Conservation (phyloP, 2,329 filamentous ascomycete genomes). For the Coniochaeta prunicola region DNA sequence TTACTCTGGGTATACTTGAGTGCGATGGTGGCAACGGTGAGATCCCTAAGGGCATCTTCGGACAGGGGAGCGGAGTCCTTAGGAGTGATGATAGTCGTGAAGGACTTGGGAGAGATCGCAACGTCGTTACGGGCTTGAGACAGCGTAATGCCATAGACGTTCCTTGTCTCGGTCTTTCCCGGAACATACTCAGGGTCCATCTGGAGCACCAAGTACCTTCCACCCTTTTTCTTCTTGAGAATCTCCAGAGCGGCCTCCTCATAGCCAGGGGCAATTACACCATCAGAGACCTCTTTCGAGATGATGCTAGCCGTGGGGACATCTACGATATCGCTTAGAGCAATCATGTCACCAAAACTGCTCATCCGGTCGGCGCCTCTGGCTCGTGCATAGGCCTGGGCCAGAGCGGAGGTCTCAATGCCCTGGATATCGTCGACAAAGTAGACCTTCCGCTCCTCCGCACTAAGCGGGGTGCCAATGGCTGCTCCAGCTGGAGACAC, state of each 20-base stretch:
- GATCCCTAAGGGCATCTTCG: constrained; percentile 76
- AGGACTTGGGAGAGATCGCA: constrained; percentile 76
- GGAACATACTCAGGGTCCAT: constrained; percentile 87
- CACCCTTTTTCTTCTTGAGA: constrained; percentile 95
- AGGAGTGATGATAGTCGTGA: constrained; percentile 78
- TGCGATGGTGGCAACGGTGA: constrained; percentile 92
- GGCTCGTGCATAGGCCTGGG: constrained; percentile 92
- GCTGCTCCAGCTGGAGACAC: constrained; percentile 95
- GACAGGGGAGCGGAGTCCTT: constrained; percentile 69
- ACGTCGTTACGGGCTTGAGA: constrained; percentile 91
- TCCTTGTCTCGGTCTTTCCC: constrained; percentile 72
- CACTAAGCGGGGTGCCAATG: constrained; percentile 79
- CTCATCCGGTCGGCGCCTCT: constrained; percentile 97
- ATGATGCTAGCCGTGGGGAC: constrained; percentile 95
- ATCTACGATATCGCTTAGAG: constrained; percentile 85
- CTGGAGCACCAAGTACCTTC: constrained; percentile 91
- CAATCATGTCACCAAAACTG: constrained; percentile 95
- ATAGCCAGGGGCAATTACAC: constrained; percentile 87
- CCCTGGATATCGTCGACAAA: constrained; percentile 95
- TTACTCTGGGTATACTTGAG: constrained; percentile 99
- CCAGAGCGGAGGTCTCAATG: constrained; percentile 76
- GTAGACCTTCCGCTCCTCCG: constrained; percentile 92
- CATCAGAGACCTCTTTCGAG: constrained; percentile 94
- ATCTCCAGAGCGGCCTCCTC: constrained; percentile 80
- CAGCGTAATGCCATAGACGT: constrained; percentile 83